phyloP scores from a whole-genome alignment of 1,284 basidiomycete species.

The Ganoderma leucocontextum region DNA sequence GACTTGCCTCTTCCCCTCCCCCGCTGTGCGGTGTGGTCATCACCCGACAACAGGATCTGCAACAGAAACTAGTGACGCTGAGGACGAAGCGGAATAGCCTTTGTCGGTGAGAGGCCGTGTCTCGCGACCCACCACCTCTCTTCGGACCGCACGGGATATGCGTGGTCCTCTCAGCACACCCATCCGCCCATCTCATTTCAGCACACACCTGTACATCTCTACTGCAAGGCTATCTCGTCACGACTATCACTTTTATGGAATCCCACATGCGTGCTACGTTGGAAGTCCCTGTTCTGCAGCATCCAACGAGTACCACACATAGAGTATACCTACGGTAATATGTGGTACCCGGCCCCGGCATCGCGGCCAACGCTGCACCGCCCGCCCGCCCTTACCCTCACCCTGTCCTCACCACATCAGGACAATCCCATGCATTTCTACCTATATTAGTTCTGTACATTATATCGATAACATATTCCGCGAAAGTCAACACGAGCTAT shows the following conservation, averaged over 20 bases:
- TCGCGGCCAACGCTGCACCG: slow-evolving; percentile 21
- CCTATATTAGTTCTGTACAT: slow-evolving; percentile 29
- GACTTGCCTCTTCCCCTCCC: background rate
- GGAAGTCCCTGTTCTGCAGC: slow-evolving; percentile 9
- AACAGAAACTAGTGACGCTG: slow-evolving; percentile 65
- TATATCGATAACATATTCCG: slow-evolving; percentile 27
- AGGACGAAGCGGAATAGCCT: slow-evolving; percentile 53
- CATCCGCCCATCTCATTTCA: background rate
- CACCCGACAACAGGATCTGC: slow-evolving; percentile 59
- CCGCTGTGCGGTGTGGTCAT: slow-evolving; percentile 19
- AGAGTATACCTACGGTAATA: slow-evolving; percentile 7
- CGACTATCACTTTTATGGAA: slow-evolving; percentile 20
- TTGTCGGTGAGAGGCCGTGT: slow-evolving; percentile 25
- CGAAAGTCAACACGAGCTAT: background rate
- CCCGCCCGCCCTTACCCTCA: slow-evolving; percentile 11
- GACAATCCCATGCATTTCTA: slow-evolving; percentile 23
- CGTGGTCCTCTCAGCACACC: background rate
- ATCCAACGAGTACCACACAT: slow-evolving; percentile 8
- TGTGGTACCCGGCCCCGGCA: slow-evolving; percentile 8
- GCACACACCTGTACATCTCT: slow-evolving; percentile 18
- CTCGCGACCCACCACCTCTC: background rate
- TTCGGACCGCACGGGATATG: background rate
- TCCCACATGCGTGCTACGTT: slow-evolving; percentile 7
- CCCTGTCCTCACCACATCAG: background rate
- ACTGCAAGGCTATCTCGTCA: slow-evolving; percentile 13